Base-by-base conservation (phyloP, 257 asterid species). In the Nicotiana tomentosiformis region DNA sequence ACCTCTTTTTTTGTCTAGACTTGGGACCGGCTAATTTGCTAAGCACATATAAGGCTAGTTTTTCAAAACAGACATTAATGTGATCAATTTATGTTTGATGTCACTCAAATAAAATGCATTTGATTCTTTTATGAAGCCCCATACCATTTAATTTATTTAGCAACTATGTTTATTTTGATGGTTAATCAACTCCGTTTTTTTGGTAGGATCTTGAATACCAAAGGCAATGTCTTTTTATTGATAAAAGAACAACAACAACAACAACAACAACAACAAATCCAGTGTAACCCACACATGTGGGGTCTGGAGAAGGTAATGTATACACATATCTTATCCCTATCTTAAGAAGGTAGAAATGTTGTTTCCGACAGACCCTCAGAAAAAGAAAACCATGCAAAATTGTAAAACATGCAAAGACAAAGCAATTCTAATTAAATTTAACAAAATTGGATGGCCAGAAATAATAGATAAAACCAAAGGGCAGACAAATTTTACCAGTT, bases 401-500 rank as follows among this genome's bases (percentile, higher is more conserved):
- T 64, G 17, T 62, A 62, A 62, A 62, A 20, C 7, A 18, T 1
- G 20, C 11, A 61, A 11, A 64, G 35, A 70, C 60, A 43, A 70
- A 20, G 58, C 77, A 37, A 11, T 70, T 39, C 55, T 32, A 35
- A 33, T 18, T 9, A n/a, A 39, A 1, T 37, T 67, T 57, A 15
- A 26, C n/a, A 74, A 74, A 49, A 53, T 12, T 12, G 6, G 57
- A 53, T 53, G 49, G 10, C 49, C 2, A 43, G 5, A 53, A 10
- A 12, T 12, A 49, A 14, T 26, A 15, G 4, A 83, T 84, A 85
- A 65, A 77, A 67, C 60, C 64, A 77, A 78, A 81, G 62, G 85
- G 6, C 7, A 67, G 30, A 26, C 20, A 51, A 77, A 14, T 9
- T 43, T 78, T 86, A 92, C 97, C 97, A 74, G 89, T 84, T 89